phyloP scores from a whole-genome alignment of 2,329 filamentous ascomycete genomes.

The Claviceps lovelessii region DNA sequence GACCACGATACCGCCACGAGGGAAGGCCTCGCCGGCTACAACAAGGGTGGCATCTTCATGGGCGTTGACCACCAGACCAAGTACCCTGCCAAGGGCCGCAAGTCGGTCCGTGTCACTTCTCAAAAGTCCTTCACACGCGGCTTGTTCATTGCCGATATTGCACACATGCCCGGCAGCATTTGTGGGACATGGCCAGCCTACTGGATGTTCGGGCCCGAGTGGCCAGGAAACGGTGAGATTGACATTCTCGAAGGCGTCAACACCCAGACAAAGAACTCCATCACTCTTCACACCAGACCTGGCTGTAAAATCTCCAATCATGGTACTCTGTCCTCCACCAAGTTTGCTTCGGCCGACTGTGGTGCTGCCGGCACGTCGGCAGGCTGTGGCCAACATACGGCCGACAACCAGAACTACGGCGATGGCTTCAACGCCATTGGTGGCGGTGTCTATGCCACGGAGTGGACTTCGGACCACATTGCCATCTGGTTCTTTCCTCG shows the following conservation, averaged over 20 bases:
- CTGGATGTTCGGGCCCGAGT: conserved; percentile 52
- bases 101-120: conserved; percentile 56
- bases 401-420: conserved; percentile 44
- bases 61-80: conserved; percentile 51
- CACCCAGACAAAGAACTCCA: conserved; percentile 38
- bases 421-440: conserved; percentile 54
- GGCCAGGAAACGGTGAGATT: conserved; percentile 60
- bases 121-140: conserved; percentile 52
- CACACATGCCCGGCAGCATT: conserved; percentile 57
- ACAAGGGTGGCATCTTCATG: conserved; percentile 45
- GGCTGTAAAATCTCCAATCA: conserved; percentile 43
- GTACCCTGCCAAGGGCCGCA: conserved; percentile 44
- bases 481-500: conserved; percentile 73
- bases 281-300: conserved; percentile 53
- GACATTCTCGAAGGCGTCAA: conserved; percentile 73
- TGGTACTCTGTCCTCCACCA: conserved; percentile 31
- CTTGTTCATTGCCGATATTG: conserved; percentile 58
- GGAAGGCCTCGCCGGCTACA: conserved; percentile 43
- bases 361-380: conserved; percentile 34
- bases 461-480: conserved; percentile 63
- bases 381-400: conserved; percentile 45
- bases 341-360: conserved; percentile 40
- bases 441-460: conserved; percentile 59
- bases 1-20: conserved; percentile 41
- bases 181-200: conserved; percentile 69